Evolutionary conservation across 495 filamentous ascomycete species (phyloP), one percentile per base, ranked within the genome.

Genomic region (Tuber magnatum): DNA sequence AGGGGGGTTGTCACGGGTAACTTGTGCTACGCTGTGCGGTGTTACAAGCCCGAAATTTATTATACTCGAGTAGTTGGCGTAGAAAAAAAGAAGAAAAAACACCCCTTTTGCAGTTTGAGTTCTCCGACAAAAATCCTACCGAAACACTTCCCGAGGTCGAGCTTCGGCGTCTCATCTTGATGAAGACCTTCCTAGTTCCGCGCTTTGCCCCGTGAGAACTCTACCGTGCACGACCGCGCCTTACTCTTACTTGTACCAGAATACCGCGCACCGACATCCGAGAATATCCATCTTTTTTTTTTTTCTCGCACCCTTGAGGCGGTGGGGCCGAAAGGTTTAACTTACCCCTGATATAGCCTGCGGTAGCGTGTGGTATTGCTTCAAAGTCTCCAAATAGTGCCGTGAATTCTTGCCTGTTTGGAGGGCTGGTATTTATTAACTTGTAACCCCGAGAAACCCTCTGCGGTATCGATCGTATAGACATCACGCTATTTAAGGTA

Each of bases 111-210:
- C 6, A 65, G 56, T 65, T 51, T 16, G 28, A 12, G 28, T 65
- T 65, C 56, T 65, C 56, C 56, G 28, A 65, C 56, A 65, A 65
- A 65, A 35, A 8, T 65, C 56, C 28, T 65, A 3, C 56, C 28
- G 28, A 65, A 65, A 18, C 28, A 65, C 56, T 65, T 65, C 56
- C 56, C 56, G 56, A 65, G 56, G 56, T 65, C 28, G 35, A 65
- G 56, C 56, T 65, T 65, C 32, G 56, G 28, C 28, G 56, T 65
- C n/a, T 65, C 56, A n/a, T n/a, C 12, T 35, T 65, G 28, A 65
- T 65, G 56, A 65, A 65, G 56, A 20, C 56, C 56, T 65, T 65
- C 56, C 28, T 65, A 28, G 14, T 65, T 65, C 56, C 56, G 56
- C 56, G 14, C 18, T 65, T 65, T 18, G 56, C 56, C 56, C 35